These are phyloP conservation scores for Syncephalis fuscata DNA, from an alignment of 371 early-diverging fungal genomes.

Conservation along the genomic window DNA sequence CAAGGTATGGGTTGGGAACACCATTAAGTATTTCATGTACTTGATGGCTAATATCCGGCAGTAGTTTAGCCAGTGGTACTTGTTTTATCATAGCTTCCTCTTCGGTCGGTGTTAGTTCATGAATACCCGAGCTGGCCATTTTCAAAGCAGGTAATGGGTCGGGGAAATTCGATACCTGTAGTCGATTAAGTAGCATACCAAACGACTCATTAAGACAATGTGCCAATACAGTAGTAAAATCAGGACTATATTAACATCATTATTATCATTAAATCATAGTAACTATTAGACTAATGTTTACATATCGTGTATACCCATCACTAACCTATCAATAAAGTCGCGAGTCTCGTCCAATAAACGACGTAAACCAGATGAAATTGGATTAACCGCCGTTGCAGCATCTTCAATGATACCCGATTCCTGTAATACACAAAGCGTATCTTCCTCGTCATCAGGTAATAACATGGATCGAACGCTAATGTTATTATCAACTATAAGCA, in stretches of 20 bases:
- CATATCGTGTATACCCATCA: no score
- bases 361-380: conserved; percentile 26
- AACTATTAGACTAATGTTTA: neutral
- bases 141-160: neutral
- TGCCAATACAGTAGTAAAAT: conserved; percentile 29
- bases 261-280: neutral
- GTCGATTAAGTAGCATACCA: conserved; percentile 16
- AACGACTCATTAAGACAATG: conserved; percentile 40
- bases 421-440: conserved; percentile 36
- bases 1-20: conserved; percentile 63
- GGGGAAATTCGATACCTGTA: conserved; percentile 10
- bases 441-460: conserved; percentile 44
- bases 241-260: conserved; percentile 19
- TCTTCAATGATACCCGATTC: conserved; percentile 28
- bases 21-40: conserved; percentile 67
- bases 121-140: neutral
- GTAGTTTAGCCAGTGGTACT: conserved; percentile 49
- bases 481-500: neutral
- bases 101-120: neutral
- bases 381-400: conserved; percentile 10
- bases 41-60: conserved; percentile 61
- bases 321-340: conserved; percentile 59
- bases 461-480: conserved; percentile 31
- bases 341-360: conserved; percentile 60
- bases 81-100: conserved; percentile 7